These are phyloP conservation scores for Papiliotrema terrestris DNA, from an alignment of 1,284 basidiomycete species.

Conservation along the genomic window DNA sequence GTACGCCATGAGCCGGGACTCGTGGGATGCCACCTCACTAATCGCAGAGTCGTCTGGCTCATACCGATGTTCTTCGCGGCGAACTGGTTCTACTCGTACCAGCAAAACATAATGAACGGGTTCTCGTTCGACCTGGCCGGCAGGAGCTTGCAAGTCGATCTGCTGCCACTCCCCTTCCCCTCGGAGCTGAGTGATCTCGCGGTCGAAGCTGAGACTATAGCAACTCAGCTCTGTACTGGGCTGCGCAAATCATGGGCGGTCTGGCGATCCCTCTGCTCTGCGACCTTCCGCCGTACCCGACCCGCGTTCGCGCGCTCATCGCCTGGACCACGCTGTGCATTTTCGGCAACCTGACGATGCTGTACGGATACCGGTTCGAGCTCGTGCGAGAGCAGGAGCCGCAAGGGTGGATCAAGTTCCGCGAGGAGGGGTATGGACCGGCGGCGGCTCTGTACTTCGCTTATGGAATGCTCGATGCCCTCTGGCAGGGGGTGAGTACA, in stretches of 20 bases:
- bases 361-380: slow-evolving; percentile 20
- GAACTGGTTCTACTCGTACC: slow-evolving; percentile 25
- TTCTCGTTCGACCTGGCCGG: slow-evolving; percentile 36
- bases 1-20: not conserved
- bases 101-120: slow-evolving; percentile 29
- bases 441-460: slow-evolving; percentile 32
- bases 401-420: slow-evolving; percentile 9
- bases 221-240: slow-evolving; percentile 48
- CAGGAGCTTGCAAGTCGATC: slow-evolving; percentile 21
- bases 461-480: slow-evolving; percentile 38
- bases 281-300: slow-evolving; percentile 20
- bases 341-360: slow-evolving; percentile 27
- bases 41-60: slow-evolving; percentile 1
- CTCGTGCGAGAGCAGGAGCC: slow-evolving; percentile 7
- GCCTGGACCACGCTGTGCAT: slow-evolving; percentile 23
- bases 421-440: slow-evolving; percentile 20
- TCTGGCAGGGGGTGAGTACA: slow-evolving; percentile 34
- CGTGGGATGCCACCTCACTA: too few species aligned
- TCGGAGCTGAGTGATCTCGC: not conserved
- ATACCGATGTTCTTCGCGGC: slow-evolving; percentile 10
- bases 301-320: slow-evolving; percentile 17
- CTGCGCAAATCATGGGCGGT: slow-evolving; percentile 32
- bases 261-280: slow-evolving; percentile 26
- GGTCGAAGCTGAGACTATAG: not conserved
- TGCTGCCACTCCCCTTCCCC: not conserved